Evolutionary conservation across 805 yeast species (phyloP).

Genomic region (Metschnikowia dekortorum): DNA sequence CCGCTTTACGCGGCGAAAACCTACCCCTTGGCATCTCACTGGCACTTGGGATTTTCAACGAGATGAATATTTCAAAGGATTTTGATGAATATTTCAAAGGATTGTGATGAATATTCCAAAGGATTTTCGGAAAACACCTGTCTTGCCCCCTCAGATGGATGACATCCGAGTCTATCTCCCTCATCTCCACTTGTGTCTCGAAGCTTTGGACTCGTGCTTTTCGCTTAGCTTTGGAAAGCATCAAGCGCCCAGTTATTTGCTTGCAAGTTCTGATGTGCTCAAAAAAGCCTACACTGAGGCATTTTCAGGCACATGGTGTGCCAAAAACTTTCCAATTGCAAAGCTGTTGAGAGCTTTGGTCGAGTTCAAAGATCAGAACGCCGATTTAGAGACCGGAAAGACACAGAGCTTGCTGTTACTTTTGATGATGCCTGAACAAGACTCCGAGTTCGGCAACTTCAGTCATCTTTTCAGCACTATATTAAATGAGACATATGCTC

Average conservation of each 20-base stretch:
- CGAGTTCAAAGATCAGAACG: not conserved
- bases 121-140: not conserved
- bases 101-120: too few relatives aligned
- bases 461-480: constrained; percentile 15
- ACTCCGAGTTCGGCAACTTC: constrained; percentile 1
- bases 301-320: not conserved
- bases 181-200: constrained; percentile 46
- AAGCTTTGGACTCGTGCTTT: constrained; percentile 48
- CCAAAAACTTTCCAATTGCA: constrained; percentile 5
- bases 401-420: not conserved
- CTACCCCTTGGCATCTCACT: constrained; percentile 53
- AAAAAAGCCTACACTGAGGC: not conserved
- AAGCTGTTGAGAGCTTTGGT: constrained; percentile 5
- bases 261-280: not conserved
- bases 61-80: constrained; percentile 38
- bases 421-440: not conserved
- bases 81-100: constrained; percentile 29
- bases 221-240: constrained; percentile 50
- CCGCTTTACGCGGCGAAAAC: constrained; percentile 55
- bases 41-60: constrained; percentile 35
- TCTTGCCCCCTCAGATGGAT: constrained; percentile 5
- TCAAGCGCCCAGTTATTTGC: not conserved
- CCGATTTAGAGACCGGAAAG: not conserved
- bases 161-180: constrained; percentile 20
- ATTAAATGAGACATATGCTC: constrained; percentile 33